Percentiles rank a stretch among this genome's conserved stretches.
Conservation (phyloP, 1,139 yeast genomes). For the Pichia sp. region DNA sequence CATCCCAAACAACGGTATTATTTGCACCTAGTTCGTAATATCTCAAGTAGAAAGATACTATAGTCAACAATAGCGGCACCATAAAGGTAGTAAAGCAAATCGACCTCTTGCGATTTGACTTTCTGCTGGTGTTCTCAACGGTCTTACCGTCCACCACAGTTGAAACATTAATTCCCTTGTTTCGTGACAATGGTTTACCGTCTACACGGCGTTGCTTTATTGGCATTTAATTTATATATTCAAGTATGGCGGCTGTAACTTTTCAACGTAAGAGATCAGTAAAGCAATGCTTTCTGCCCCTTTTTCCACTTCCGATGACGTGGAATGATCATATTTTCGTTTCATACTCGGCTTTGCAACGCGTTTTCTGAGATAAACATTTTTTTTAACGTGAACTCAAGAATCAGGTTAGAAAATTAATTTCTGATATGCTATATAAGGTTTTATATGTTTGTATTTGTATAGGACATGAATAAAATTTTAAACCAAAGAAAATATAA, state of each 20-base stretch:
- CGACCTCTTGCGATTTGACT: not conserved
- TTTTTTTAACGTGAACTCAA: not conserved
- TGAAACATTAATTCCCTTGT: not conserved
- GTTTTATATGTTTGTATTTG: not conserved
- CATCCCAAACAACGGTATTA: constrained; percentile 86
- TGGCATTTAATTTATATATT: not conserved
- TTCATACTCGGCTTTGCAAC: not conserved
- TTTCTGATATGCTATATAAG: not conserved
- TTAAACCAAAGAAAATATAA: not conserved
- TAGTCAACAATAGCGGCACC: constrained; percentile 48
- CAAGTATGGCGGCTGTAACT: no score
- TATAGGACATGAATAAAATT: not conserved
- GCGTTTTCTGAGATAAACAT: not conserved
- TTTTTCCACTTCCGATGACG: not conserved
- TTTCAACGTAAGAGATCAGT: no score
- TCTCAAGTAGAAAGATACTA: constrained; percentile 62
- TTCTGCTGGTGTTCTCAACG: not conserved
- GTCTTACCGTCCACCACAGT: not conserved
- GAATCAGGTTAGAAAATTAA: not conserved
- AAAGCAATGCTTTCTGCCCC: no score
- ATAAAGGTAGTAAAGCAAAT: constrained; percentile 18
- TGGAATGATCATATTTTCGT: not conserved
- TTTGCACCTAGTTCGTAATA: constrained; percentile 61
- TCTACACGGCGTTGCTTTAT: not conserved
- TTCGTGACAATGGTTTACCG: not conserved